These are phyloP conservation scores for Glomus cerebriforme DNA, from an alignment of 192 early-diverging fungal genomes.

Conservation along the genomic window DNA sequence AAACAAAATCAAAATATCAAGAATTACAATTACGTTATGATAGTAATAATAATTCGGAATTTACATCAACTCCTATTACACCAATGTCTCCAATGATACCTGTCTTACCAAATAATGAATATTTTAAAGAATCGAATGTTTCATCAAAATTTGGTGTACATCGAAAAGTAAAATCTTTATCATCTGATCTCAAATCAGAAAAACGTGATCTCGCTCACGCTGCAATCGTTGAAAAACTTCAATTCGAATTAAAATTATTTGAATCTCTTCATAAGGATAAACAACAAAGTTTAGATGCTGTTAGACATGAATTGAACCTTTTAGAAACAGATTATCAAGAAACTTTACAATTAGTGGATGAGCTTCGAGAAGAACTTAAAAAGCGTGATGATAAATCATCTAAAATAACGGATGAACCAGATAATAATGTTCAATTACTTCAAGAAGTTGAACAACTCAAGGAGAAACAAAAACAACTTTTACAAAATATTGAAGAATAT, in stretches of 20 bases:
- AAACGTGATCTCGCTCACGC: background rate
- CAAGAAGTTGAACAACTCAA: background rate
- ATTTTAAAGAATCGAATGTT: background rate
- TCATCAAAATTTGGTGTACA: background rate
- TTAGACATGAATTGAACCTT: background rate
- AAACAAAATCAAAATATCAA: conserved; percentile 11
- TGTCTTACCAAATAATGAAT: background rate
- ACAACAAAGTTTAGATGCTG: conserved; percentile 1
- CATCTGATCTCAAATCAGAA: background rate
- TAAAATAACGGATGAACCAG: background rate
- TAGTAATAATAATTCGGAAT: background rate
- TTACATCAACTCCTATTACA: background rate
- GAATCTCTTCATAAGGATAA: conserved; percentile 8
- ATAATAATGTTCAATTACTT: background rate
- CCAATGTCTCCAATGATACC: background rate
- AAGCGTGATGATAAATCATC: background rate
- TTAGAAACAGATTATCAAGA: conserved; percentile 2
- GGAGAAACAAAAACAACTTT: background rate
- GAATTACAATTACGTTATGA: background rate
- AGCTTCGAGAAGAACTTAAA: background rate
- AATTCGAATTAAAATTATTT: conserved; percentile 13
- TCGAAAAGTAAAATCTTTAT: conserved; percentile 8
- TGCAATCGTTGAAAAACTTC: conserved; percentile 1
- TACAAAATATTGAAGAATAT: background rate
- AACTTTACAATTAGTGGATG: conserved; percentile 6